Percentiles rank a stretch among this genome's conserved stretches.
phyloP scores from a whole-genome alignment of 495 filamentous ascomycete genomes.

The Amniculicola lignicola region DNA sequence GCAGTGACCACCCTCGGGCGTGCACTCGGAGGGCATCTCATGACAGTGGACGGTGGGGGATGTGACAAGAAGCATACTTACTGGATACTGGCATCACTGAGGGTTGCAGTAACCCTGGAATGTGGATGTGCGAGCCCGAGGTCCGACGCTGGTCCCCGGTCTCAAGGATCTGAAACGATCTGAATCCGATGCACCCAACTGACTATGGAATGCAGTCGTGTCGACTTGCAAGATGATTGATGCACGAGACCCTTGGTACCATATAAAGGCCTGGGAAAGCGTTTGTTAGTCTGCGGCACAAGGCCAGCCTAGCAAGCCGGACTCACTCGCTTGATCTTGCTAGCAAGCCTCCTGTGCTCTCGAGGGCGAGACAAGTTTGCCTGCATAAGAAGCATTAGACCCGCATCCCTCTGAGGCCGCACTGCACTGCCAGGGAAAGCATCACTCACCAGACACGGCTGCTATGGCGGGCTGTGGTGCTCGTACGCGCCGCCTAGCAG shows the following conservation, averaged over 20 bases:
- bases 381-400: constrained; percentile 33
- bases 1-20: background rate
- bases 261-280: constrained; percentile 19
- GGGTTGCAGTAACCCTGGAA: constrained; percentile 34
- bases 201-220: constrained; percentile 32
- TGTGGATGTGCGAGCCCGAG: constrained; percentile 33
- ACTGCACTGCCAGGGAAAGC: constrained; percentile 3
- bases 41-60: constrained; percentile 24
- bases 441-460: constrained; percentile 27
- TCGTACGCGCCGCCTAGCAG: constrained; percentile 17
- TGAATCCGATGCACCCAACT: constrained; percentile 23
- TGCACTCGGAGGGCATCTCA: constrained; percentile 19
- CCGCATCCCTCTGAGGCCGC: constrained; percentile 15
- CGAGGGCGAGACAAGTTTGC: constrained; percentile 11
- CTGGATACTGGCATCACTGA: constrained; percentile 34
- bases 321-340: constrained; percentile 19
- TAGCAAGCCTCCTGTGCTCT: constrained; percentile 26
- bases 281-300: constrained; percentile 24
- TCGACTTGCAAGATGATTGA: constrained; percentile 25
- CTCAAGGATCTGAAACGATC: constrained; percentile 35
- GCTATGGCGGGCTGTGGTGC: constrained; percentile 22
- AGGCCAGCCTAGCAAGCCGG: constrained; percentile 19
- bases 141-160: constrained; percentile 29
- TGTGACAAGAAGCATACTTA: constrained; percentile 32
- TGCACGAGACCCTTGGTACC: constrained; percentile 32